Conservation (phyloP, 257 asterid species). For the Petrea volubilis region DNA sequence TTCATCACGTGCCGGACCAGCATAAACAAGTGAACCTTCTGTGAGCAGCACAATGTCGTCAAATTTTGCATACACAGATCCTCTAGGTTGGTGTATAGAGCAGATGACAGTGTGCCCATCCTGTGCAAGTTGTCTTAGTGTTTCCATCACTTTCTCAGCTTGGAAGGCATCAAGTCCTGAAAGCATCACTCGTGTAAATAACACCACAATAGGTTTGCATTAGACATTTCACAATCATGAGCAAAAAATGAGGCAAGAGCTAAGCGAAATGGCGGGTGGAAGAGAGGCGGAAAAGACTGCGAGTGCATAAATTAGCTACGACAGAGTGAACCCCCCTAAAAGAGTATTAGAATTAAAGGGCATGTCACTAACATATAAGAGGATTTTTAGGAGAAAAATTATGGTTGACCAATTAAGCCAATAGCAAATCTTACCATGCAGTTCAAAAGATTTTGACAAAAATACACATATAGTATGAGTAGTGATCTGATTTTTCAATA, state of each 20-base stretch:
- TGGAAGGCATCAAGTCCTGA: conserved; percentile 99
- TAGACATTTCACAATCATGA: not conserved
- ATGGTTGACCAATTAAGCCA: not conserved
- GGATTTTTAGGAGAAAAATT: conserved; percentile 6
- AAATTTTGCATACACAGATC: conserved; percentile 91
- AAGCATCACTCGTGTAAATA: conserved; percentile 31
- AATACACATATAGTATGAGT: not conserved
- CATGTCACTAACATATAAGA: conserved; percentile 6
- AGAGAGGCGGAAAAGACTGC: conserved; percentile 14
- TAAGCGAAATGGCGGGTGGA: conserved; percentile 6
- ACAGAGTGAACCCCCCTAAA: not conserved
- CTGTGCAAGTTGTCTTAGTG: conserved; percentile 79
- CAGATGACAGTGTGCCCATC: conserved; percentile 98
- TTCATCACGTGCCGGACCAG: conserved; percentile 90
- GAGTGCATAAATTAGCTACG: not conserved
- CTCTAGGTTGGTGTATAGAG: conserved; percentile 99
- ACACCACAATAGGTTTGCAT: conserved; percentile 4
- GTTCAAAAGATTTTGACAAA: not conserved
- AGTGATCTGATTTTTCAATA: not conserved
- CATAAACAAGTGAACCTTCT: conserved; percentile 84
- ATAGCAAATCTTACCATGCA: not conserved
- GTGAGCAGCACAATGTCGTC: conserved; percentile 90
- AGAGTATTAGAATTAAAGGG: not conserved
- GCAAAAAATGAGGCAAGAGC: not conserved
- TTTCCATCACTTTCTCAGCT: conserved; percentile 99